Percentiles rank a stretch among this genome's conserved stretches.
phyloP scores from a whole-genome alignment of 768 basidiomycete species.

The Naganishia antarctica region DNA sequence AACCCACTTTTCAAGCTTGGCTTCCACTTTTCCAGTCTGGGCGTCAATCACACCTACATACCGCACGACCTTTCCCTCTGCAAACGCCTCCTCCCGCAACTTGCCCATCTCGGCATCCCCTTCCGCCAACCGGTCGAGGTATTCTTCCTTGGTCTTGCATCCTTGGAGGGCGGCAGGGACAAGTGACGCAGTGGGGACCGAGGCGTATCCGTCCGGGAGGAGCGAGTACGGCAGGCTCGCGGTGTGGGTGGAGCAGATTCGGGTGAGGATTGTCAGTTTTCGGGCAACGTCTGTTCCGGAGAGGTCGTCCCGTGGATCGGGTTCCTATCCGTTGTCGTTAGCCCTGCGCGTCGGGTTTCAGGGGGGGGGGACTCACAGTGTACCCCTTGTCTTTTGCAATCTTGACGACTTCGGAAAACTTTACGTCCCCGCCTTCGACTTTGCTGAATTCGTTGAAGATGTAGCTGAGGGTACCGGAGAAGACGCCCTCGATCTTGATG shows the following conservation, averaged over 20 bases:
- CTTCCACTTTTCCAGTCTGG: conserved; percentile 65
- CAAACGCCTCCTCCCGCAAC: conserved; percentile 70
- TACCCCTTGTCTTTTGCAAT: conserved; percentile 87
- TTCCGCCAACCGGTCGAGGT: conserved; percentile 70
- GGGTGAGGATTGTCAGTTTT: conserved; percentile 90
- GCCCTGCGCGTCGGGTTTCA: background rate
- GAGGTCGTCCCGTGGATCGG: conserved; percentile 93
- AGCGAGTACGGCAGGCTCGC: conserved; percentile 48
- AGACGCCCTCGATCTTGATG: conserved; percentile 90
- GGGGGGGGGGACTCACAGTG: conserved; percentile 58
- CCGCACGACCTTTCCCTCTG: conserved; percentile 76
- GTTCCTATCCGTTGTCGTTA: conserved; percentile 60
- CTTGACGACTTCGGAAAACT: conserved; percentile 83
- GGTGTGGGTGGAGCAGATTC: conserved; percentile 53
- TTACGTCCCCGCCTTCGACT: conserved; percentile 55
- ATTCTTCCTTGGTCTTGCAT: conserved; percentile 71
- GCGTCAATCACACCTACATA: conserved; percentile 94
- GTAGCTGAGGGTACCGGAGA: conserved; percentile 95
- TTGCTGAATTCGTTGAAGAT: conserved; percentile 96
- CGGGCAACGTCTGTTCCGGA: conserved; percentile 95
- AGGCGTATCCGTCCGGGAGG: conserved; percentile 71
- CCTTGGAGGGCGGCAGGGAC: conserved; percentile 70
- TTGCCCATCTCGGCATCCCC: conserved; percentile 74
- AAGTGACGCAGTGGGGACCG: conserved; percentile 76
- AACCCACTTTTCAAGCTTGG: conserved; percentile 79